phyloP scores from a whole-genome alignment of 345 rosid species.

The Gossypium turneri region DNA sequence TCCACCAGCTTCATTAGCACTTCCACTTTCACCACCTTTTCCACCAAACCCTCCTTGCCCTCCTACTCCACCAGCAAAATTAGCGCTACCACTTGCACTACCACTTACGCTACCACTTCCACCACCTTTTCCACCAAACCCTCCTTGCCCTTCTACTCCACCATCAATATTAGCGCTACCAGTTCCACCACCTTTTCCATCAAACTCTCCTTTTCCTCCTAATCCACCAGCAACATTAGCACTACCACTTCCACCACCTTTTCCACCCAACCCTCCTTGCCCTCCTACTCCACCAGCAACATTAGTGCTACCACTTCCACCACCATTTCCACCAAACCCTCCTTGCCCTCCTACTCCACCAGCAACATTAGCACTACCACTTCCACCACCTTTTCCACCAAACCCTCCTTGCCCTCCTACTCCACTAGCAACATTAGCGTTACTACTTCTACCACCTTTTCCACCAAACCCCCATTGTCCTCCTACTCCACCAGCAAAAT shows the following conservation, averaged over 20 bases:
- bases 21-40: not conserved
- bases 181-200: not conserved
- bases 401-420: too few relatives aligned
- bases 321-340: not conserved
- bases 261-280: not conserved
- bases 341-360: not conserved
- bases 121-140: not conserved
- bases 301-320: not conserved
- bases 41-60: too few relatives aligned
- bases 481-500: not conserved
- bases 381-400: not conserved
- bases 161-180: not conserved
- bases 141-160: too few relatives aligned
- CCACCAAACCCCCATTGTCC: not conserved
- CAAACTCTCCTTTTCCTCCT: not conserved
- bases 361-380: not conserved
- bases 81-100: not conserved
- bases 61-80: not conserved
- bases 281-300: too few relatives aligned
- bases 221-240: not conserved
- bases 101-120: not conserved
- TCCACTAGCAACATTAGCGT: not conserved
- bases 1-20: not conserved
- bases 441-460: not conserved
- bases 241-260: rapidly evolving